Conservation (phyloP, 495 filamentous ascomycete species). For the Geoglossum glabrum region DNA sequence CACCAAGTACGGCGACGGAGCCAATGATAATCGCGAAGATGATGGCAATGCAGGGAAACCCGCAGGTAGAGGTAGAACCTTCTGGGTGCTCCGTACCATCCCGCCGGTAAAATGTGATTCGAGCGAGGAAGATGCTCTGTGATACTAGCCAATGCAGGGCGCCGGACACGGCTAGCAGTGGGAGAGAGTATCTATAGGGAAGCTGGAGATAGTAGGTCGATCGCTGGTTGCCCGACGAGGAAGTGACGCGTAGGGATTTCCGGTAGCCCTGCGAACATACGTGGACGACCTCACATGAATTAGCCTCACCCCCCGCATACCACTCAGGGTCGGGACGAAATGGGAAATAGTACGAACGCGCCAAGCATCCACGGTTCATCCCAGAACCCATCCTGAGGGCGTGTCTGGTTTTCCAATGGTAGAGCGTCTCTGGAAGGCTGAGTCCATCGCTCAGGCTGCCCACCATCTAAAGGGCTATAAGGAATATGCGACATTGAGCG, state of each 20-base stretch:
- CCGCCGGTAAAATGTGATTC: conserved; percentile 8
- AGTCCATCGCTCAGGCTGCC: too few species aligned
- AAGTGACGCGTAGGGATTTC: conserved; percentile 26
- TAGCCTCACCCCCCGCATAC: too few species aligned
- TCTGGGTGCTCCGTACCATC: conserved; percentile 2
- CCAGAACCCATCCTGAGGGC: too few species aligned
- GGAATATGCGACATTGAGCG: too few species aligned
- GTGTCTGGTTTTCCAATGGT: too few species aligned
- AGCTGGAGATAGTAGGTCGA: conserved; percentile 27
- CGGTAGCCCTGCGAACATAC: too few species aligned
- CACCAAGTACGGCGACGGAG: conserved; percentile 13
- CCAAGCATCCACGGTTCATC: too few species aligned
- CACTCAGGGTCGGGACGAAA: too few species aligned
- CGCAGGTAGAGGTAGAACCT: conserved; percentile 11
- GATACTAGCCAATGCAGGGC: conserved; percentile 25
- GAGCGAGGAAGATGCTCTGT: conserved; percentile 21
- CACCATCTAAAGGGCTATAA: too few species aligned
- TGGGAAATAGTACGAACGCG: too few species aligned
- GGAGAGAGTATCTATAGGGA: conserved; percentile 23
- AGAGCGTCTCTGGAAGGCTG: too few species aligned
- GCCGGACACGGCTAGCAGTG: conserved; percentile 16
- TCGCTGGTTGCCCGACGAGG: conserved; percentile 20
- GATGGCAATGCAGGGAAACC: conserved; percentile 14
- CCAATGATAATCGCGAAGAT: conserved; percentile 16
- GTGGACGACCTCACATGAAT: too few species aligned